Percentiles rank a stretch among this genome's conserved stretches.
Conservation (phyloP, 371 early-diverging fungal genomes). For the Vairimorpha ceranae region DNA sequence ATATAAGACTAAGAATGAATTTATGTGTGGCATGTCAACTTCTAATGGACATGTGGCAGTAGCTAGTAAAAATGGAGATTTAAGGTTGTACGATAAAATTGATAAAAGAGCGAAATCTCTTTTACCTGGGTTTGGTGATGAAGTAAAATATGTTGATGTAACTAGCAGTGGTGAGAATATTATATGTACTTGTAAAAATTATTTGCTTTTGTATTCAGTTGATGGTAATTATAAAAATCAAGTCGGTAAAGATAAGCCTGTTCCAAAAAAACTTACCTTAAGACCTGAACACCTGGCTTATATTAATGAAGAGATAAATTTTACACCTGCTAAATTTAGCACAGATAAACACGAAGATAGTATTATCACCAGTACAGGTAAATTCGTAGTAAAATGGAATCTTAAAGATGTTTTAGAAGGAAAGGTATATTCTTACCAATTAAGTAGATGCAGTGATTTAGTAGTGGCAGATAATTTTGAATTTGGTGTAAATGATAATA, state of each 20-base stretch:
- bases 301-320: slow-evolving; percentile 69
- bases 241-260: slow-evolving; percentile 65
- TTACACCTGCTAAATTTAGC: slow-evolving; percentile 83
- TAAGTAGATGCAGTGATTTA: slow-evolving; percentile 71
- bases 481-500: slow-evolving; percentile 67
- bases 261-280: slow-evolving; percentile 71
- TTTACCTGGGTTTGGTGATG: slow-evolving; percentile 77
- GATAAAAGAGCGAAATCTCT: slow-evolving; percentile 75
- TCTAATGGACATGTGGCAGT: slow-evolving; percentile 73
- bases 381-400: slow-evolving; percentile 83
- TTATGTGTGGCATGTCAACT: slow-evolving; percentile 69
- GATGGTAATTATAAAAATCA: slow-evolving; percentile 53
- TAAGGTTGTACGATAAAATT: slow-evolving; percentile 73
- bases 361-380: slow-evolving; percentile 75
- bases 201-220: slow-evolving; percentile 70
- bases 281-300: slow-evolving; percentile 78
- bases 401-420: slow-evolving; percentile 71
- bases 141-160: slow-evolving; percentile 76
- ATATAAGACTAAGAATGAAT: slow-evolving; percentile 65
- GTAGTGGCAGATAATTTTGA: slow-evolving; percentile 82
- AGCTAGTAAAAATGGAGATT: slow-evolving; percentile 76
- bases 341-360: slow-evolving; percentile 69
- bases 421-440: slow-evolving; percentile 70
- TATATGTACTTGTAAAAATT: slow-evolving; percentile 76
- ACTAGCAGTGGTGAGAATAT: slow-evolving; percentile 76